Conservation (phyloP, 768 basidiomycete genomes). For the Tylopilus sp. region DNA sequence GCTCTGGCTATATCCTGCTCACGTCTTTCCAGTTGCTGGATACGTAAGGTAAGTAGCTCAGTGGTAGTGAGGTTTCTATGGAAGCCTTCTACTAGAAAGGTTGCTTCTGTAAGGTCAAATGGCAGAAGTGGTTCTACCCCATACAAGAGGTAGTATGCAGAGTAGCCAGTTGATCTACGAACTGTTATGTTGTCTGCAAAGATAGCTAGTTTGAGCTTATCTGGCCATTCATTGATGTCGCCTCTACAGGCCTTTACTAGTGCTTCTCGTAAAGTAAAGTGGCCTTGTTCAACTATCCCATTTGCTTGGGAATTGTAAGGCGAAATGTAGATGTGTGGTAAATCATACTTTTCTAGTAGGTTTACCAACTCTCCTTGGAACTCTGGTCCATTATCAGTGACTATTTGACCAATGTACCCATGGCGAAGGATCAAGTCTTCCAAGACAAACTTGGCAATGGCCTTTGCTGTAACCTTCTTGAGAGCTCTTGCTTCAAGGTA, state of each 20-base stretch:
- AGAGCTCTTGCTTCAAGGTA: not conserved
- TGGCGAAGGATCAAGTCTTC: not conserved
- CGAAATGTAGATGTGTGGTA: not conserved
- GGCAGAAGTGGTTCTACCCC: not conserved
- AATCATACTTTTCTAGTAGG: not conserved
- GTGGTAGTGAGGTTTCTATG: not conserved
- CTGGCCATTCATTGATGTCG: too few relatives aligned
- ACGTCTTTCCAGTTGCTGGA: not conserved
- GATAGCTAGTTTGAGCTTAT: not conserved
- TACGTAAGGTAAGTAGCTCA: not conserved
- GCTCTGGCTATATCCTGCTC: not conserved
- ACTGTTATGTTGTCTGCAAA: not conserved
- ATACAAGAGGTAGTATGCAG: not conserved
- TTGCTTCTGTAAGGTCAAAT: not conserved
- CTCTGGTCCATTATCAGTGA: not conserved
- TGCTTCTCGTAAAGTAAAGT: not conserved
- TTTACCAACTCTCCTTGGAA: not conserved
- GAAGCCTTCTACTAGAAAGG: not conserved
- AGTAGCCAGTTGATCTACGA: not conserved
- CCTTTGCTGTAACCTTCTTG: too few relatives aligned
- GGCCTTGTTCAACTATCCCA: not conserved
- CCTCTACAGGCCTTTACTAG: not conserved
- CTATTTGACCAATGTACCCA: not conserved
- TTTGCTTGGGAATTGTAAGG: not conserved
- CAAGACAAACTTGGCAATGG: not conserved